Base-by-base conservation (phyloP, 2,329 filamentous ascomycete genomes). In the Exophiala spinifera region DNA sequence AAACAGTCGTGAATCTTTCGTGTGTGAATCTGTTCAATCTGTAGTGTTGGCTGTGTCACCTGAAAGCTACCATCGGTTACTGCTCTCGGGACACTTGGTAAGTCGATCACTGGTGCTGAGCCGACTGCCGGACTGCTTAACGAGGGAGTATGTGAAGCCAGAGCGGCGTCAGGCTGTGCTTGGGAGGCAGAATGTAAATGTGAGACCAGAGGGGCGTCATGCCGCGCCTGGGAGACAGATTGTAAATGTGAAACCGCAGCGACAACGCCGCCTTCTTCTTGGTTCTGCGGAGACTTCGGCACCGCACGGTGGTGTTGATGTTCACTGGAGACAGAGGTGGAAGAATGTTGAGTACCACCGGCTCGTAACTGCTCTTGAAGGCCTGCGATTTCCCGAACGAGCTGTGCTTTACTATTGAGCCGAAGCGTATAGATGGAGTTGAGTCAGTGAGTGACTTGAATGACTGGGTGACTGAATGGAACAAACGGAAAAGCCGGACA, bases 361-460 rank as follows among this genome's bases (percentile, higher is more conserved):
- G 19, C 20, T 21, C 15, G 37, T 14, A 55, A 34, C 34, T 47
- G 53, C 46, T 55, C 47, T 8, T 51, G 23, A 15, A 55, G 48
- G 15, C 48, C 45, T 17, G 47, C 53, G 34, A 46, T 55, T 42
- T 55, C 53, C 28, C 39, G 48, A 23, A 44, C 48, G 28, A 55
- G 40, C 17, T 55, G 28, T 6, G 46, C 48, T 43, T 55, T 55
- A 15, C 53, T 55, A 34, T 51, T 25, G 43, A 13, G 34, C 21
- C n/a, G n/a, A n/a, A n/a, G n/a, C n/a, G n/a, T n/a, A n/a, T n/a
- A n/a, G n/a, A n/a, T n/a, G n/a, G n/a, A n/a, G n/a, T n/a, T n/a
- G n/a, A n/a, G n/a, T n/a, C n/a, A n/a, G n/a, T n/a, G n/a, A n/a
- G n/a, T n/a, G n/a, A n/a, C n/a, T n/a, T n/a, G n/a, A n/a, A n/a